Conservation (phyloP, 495 filamentous ascomycete genomes). For the Viridothelium virens region DNA sequence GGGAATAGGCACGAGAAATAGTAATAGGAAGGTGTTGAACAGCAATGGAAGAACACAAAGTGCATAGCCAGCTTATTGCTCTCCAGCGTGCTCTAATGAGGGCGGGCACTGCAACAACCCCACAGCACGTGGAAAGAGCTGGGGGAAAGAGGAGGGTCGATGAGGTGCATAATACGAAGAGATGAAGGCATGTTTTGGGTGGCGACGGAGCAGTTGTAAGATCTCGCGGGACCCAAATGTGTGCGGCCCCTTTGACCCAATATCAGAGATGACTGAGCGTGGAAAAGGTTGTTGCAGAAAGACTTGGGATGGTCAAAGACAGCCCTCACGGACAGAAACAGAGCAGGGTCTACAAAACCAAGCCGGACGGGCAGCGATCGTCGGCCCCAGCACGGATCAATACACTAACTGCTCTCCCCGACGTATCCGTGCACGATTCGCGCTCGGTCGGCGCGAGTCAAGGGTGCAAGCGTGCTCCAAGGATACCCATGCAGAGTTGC, state of each 20-base stretch:
- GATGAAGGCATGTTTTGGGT: not conserved
- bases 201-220: not conserved
- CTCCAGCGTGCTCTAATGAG: not conserved
- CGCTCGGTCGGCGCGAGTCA: too few relatives aligned
- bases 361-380: not conserved
- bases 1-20: not conserved
- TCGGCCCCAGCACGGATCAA: too few relatives aligned
- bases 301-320: not conserved
- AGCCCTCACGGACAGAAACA: not conserved
- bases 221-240: not conserved
- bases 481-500: too few relatives aligned
- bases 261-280: not conserved
- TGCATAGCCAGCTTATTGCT: not conserved
- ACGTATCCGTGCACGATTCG: too few relatives aligned
- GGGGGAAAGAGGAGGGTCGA: not conserved
- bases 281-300: not conserved
- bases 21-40: not conserved
- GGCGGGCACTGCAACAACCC: not conserved
- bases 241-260: conserved; percentile 8
- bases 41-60: not conserved
- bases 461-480: too few relatives aligned
- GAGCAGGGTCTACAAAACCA: not conserved
- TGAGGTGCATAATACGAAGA: not conserved
- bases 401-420: too few relatives aligned
- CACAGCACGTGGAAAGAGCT: not conserved